Evolutionary conservation across 2,329 filamentous ascomycete species (phyloP), one percentile per base, ranked within the genome.

Genomic region (Trichoderma sp.): DNA sequence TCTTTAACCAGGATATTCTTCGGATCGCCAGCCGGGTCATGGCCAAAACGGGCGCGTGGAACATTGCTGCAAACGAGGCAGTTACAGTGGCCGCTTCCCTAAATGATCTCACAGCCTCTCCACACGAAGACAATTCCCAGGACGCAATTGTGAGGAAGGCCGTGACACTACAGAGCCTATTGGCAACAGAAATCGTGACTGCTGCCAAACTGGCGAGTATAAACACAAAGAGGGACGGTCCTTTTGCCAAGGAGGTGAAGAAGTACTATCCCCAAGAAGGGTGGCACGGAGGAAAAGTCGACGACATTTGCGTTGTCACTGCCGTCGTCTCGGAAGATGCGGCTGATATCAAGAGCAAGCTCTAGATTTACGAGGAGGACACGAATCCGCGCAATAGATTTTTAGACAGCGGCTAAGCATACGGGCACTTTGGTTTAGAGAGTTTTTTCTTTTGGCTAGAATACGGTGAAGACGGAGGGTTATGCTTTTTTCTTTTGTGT

Each of bases 241-340:
- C 96, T 0, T 99, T 99, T 81, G 94, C 96, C 53, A 97, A 93
- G 82, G 94, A 98, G 81, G 94, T 98, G 24, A 93, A 96, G 80
- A 93, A 91, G 78, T 91, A 93, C 78, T 97, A 93, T 76, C 95
- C 96, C 0, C 86, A 91, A 47, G 95, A 98, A 81, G 89, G 90
- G 72, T 99, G 93, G 89, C 90, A 90, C 72, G 96, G 96, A 72
- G 96, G 96, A 67, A 99, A 99, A 82, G 89, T 97, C 24, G 96
- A 99, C 80, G 96, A 99, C 81, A 98, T 99, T 72, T 95, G 94
- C 77, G 94, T 94, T 5, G 85, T 99, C 65, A 91, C 95, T 15
- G 89, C 91, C 36, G 85, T 97, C 34, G 93, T 93, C 1, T 90
- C 93, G 9, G 91, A 95, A 75, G 89, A 91, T 21, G 62, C 72